Base-by-base conservation (phyloP, 148 eudicot genomes). In the Rhododendron molle region DNA sequence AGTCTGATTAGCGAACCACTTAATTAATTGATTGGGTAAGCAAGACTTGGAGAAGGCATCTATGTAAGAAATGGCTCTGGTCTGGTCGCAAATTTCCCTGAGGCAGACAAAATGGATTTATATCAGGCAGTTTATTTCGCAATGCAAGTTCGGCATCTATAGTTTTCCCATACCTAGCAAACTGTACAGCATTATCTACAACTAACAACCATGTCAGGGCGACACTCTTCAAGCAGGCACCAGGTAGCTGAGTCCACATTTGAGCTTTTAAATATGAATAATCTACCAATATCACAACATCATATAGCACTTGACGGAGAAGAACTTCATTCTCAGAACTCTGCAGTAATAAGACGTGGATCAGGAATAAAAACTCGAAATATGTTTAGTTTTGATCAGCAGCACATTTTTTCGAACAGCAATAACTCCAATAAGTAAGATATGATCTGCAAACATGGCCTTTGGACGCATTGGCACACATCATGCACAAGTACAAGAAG, bases 141-240 rank as follows among this genome's bases (percentile, higher is more conserved):
- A 30, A 80, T 38, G 43, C 80, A 28, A 78, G 54, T 69, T 49
- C 6, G 16, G 76, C 83, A 71, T 23, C 32, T 83, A 78, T 60
- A 20, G 71, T 44, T 54, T 62, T 73, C 69, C 67, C 73, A 16
- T 91, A 96, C 98, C 98, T 92, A 52, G 85, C 92, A 89, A 92
- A 92, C 81, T 90, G 88, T 69, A 94, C 67, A 76, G 94, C 96
- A 56, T 84, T 86, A 87, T 94, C 94, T 34, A 93, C 96, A 83
- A 88, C 95, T 81, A 94, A 88, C 86, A 91, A 86, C 99, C 99
- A 96, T 38, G 88, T 80, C 78, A 92, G 82, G 86, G 94, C 93
- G 83, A 93, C 86, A 34, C 87, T 84, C 82, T 87, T 91, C 20
- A 87, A 83, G 86, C 90, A 87, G 89, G 78, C 80, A 81, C 89